Conservation (phyloP, 1,284 basidiomycete genomes). For the Ustilago tritici region DNA sequence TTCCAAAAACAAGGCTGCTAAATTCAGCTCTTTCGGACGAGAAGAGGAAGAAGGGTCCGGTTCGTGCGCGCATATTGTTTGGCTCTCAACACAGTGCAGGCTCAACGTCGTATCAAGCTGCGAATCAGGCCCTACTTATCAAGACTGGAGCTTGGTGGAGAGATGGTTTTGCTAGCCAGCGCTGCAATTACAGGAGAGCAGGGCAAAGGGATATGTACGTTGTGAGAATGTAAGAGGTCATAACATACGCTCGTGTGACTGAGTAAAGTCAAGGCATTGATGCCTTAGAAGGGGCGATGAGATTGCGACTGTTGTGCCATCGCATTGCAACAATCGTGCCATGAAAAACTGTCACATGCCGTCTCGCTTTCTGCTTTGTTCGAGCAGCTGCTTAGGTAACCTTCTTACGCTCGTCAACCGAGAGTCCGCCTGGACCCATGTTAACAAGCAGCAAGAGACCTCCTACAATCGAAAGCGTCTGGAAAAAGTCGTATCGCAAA, state of each 20-base stretch:
- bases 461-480: slow-evolving; percentile 86
- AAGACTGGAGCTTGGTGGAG: not conserved
- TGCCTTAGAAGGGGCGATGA: not conserved
- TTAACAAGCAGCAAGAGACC: slow-evolving; percentile 96
- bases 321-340: not conserved
- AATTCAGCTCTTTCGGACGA: slow-evolving; percentile 3
- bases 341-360: not conserved
- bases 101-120: not conserved
- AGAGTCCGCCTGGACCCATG: slow-evolving; percentile 96
- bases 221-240: not conserved
- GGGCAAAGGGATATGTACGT: not conserved
- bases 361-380: not conserved
- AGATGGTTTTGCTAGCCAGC: not conserved
- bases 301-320: not conserved
- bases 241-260: not conserved
- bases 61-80: not conserved
- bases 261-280: not conserved
- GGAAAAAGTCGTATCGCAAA: slow-evolving; percentile 75
- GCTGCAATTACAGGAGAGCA: slow-evolving; percentile 5
- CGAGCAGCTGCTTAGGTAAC: slow-evolving; percentile 64
- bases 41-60: not conserved
- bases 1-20: not conserved
- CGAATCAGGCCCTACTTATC: not conserved
- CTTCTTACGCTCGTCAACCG: slow-evolving; percentile 99
- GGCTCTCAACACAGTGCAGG: not conserved